A percentile compares a stretch with the other conserved stretches of the same genome.
Evolutionary conservation across 2,329 filamentous ascomycete species (phyloP).

Genomic region (Trichoderma afroharzianum): DNA sequence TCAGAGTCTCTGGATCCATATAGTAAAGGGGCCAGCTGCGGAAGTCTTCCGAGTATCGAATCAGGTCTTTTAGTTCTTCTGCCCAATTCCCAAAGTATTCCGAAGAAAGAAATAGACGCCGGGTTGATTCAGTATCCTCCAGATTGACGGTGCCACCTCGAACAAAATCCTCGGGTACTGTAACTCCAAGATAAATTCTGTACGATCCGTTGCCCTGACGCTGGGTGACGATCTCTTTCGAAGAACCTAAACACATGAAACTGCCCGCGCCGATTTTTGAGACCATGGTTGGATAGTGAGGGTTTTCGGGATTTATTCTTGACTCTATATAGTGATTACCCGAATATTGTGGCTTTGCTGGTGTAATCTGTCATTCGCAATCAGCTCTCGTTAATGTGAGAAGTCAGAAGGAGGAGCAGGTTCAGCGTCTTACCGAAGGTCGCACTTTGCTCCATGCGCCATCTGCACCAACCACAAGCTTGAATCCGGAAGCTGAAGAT

Average conservation of each 20-base stretch:
- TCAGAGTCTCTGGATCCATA: background rate
- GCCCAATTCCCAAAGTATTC: conserved; percentile 4
- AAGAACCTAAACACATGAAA: background rate
- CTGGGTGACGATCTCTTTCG: background rate
- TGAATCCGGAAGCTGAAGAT: conserved; percentile 35
- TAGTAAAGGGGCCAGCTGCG: conserved; percentile 10
- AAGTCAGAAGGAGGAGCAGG: no score
- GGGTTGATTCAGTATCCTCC: background rate
- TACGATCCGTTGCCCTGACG: conserved; percentile 3
- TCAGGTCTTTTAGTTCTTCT: background rate
- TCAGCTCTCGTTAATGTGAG: background rate
- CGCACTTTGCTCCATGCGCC: conserved; percentile 39
- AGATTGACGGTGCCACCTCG: background rate
- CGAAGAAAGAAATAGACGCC: background rate
- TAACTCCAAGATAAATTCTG: background rate
- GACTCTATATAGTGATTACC: conserved; percentile 13
- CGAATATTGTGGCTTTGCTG: conserved; percentile 11
- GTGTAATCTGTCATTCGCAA: conserved; percentile 25
- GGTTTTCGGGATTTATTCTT: background rate
- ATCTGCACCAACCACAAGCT: conserved; percentile 37
- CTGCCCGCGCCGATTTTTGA: background rate
- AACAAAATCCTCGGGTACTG: conserved; percentile 6
- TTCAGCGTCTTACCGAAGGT: conserved; percentile 8
- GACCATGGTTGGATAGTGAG: background rate
- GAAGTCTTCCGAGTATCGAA: conserved; percentile 2